Percentiles rank a stretch among this genome's conserved stretches.
phyloP scores from a whole-genome alignment of 768 basidiomycete genomes.

The Boletus reticulatus region DNA sequence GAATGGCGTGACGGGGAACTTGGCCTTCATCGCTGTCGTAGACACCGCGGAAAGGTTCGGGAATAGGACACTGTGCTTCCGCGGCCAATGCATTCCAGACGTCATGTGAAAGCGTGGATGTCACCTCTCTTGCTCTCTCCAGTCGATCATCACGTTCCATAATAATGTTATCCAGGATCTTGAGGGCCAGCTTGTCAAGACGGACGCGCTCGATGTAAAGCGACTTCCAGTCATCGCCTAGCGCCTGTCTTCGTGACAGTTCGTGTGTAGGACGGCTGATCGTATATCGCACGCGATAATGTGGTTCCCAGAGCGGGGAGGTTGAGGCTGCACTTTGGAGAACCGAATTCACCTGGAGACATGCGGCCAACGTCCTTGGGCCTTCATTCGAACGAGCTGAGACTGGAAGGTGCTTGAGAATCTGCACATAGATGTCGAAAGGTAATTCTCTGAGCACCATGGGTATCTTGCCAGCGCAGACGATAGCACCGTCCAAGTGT shows the following conservation, averaged over 20 bases:
- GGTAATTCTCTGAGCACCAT: conserved; percentile 29
- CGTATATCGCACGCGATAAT: conserved; percentile 50
- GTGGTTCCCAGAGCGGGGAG: conserved; percentile 48
- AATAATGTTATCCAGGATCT: conserved; percentile 42
- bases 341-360: conserved; percentile 35
- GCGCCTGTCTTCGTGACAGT: conserved; percentile 26
- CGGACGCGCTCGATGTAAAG: conserved; percentile 45
- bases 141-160: conserved; percentile 36
- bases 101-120: conserved; percentile 45
- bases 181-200: conserved; percentile 42
- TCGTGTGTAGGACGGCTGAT: conserved; percentile 40
- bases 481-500: conserved; percentile 1
- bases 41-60: conserved; percentile 27
- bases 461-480: neutral
- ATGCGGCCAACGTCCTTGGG: conserved; percentile 39
- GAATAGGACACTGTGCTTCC: conserved; percentile 37
- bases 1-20: conserved; percentile 32
- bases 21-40: conserved; percentile 5
- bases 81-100: conserved; percentile 53
- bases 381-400: conserved; percentile 20
- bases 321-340: conserved; percentile 45
- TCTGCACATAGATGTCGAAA: conserved; percentile 36
- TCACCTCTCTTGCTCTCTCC: conserved; percentile 38
- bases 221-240: conserved; percentile 42
- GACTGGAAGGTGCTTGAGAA: conserved; percentile 36